Evolutionary conservation across 192 early-diverging fungal species (phyloP).

Genomic region (Podila minutissima): DNA sequence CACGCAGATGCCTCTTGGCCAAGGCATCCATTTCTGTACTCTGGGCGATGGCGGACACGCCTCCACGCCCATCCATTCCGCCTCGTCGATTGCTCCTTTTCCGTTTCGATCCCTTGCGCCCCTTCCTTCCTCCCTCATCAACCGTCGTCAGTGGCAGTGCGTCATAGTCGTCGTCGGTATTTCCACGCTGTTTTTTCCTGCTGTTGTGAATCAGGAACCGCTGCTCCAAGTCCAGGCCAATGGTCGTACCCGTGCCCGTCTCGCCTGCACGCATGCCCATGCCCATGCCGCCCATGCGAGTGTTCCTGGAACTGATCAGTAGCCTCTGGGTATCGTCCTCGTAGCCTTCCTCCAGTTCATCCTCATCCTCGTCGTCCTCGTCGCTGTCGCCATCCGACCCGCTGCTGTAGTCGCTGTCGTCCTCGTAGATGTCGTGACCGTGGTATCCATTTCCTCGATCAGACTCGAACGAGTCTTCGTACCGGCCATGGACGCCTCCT

Average conservation of each 20-base stretch:
- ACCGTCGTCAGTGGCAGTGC: slow-evolving; percentile 25
- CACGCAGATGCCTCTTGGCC: slow-evolving; percentile 27
- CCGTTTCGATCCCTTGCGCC: slow-evolving; percentile 6
- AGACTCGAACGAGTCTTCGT: slow-evolving; percentile 37
- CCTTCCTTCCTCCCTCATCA: not conserved
- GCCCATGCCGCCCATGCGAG: slow-evolving; percentile 29
- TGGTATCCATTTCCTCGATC: not conserved
- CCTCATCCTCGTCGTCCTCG: slow-evolving; percentile 7
- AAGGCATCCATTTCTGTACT: slow-evolving; percentile 16
- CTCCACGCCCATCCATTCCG: not conserved
- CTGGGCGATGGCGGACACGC: slow-evolving; percentile 20
- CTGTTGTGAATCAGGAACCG: not conserved
- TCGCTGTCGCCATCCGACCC: slow-evolving; percentile 1
- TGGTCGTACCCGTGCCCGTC: slow-evolving; percentile 49
- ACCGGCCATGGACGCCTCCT: not conserved
- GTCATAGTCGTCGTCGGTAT: slow-evolving; percentile 19
- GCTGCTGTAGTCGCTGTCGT: slow-evolving; percentile 2
- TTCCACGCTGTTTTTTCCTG: not conserved
- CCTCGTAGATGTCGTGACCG: not conserved
- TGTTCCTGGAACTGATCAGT: slow-evolving; percentile 16
- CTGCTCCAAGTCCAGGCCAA: slow-evolving; percentile 36
- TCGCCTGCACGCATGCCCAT: slow-evolving; percentile 50
- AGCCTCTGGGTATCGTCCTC: slow-evolving; percentile 28
- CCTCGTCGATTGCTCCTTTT: not conserved
- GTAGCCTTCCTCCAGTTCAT: slow-evolving; percentile 2